A percentile compares a stretch with the other conserved stretches of the same genome.
phyloP scores from a whole-genome alignment of 2,329 filamentous ascomycete genomes.

The Cercospora sesami region DNA sequence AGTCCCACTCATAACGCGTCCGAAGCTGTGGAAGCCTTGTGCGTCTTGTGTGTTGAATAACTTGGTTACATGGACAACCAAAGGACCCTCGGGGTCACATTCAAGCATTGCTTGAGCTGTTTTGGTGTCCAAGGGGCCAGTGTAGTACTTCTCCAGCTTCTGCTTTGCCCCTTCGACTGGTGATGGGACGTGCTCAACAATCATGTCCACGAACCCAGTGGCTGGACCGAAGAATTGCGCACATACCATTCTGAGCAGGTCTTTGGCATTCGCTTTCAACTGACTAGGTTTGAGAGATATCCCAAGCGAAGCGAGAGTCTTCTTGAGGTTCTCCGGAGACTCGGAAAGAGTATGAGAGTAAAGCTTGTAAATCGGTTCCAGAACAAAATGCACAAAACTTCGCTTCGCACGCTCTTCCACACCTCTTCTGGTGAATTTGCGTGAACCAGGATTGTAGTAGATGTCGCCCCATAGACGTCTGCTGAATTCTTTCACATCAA shows the following conservation, averaged over 20 bases:
- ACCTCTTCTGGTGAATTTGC: constrained; percentile 86
- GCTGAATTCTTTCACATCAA: constrained; percentile 81
- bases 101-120: constrained; percentile 75
- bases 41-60: constrained; percentile 88
- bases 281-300: constrained; percentile 90
- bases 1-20: constrained; percentile 88
- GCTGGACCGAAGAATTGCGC: constrained; percentile 93
- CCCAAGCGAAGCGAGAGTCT: constrained; percentile 73
- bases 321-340: constrained; percentile 78
- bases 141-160: constrained; percentile 85
- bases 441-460: constrained; percentile 87
- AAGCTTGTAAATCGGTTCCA: constrained; percentile 97
- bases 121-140: constrained; percentile 80
- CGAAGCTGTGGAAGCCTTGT: constrained; percentile 86
- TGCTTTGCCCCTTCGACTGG: constrained; percentile 74
- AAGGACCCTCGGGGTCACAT: constrained; percentile 84
- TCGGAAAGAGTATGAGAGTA: constrained; percentile 94
- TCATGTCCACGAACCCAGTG: constrained; percentile 92
- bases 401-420: constrained; percentile 77
- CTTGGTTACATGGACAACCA: constrained; percentile 91
- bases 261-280: constrained; percentile 84
- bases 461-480: constrained; percentile 91
- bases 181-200: constrained; percentile 84
- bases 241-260: constrained; percentile 84
- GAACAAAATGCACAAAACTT: constrained; percentile 89